phyloP scores from a whole-genome alignment of 2,329 filamentous ascomycete genomes.

The Pseudopyricularia cyperi region DNA sequence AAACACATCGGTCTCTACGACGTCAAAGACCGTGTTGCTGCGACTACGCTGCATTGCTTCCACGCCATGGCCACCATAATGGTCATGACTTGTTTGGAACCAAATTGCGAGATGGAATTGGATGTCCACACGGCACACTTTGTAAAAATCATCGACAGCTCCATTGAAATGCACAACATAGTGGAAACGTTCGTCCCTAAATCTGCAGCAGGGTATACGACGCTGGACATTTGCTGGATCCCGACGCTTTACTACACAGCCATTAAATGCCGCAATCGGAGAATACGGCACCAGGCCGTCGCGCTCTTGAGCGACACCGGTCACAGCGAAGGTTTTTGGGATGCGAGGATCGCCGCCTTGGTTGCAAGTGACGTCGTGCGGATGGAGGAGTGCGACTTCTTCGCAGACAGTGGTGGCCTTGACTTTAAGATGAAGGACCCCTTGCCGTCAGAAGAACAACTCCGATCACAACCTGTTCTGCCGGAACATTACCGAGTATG shows the following conservation, averaged over 20 bases:
- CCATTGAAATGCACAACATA: not conserved
- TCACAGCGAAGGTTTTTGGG: conserved; percentile 28
- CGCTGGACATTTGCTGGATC: conserved; percentile 29
- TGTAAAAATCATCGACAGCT: not conserved
- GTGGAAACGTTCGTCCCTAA: not conserved
- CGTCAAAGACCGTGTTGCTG: conserved; percentile 5
- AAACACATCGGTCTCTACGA: conserved; percentile 19
- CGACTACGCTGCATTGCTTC: not conserved
- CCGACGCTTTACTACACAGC: conserved; percentile 30
- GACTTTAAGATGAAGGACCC: not conserved
- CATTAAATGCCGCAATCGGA: conserved; percentile 29
- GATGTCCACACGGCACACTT: not conserved
- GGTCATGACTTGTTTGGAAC: not conserved
- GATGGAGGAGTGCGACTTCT: not conserved
- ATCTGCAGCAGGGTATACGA: conserved; percentile 9
- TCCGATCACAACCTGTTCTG: not conserved
- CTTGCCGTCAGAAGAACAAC: not conserved
- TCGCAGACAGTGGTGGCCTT: not conserved
- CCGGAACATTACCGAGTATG: not conserved
- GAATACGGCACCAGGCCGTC: conserved; percentile 24
- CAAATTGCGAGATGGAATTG: conserved; percentile 13
- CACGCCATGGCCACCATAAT: not conserved
- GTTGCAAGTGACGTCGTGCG: conserved; percentile 15
- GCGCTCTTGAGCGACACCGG: conserved; percentile 14
- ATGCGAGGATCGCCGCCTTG: conserved; percentile 14